Percentiles rank a stretch among this genome's conserved stretches.
Evolutionary conservation across 805 yeast species (phyloP).

Genomic region (Sporopachydermia quercuum): DNA sequence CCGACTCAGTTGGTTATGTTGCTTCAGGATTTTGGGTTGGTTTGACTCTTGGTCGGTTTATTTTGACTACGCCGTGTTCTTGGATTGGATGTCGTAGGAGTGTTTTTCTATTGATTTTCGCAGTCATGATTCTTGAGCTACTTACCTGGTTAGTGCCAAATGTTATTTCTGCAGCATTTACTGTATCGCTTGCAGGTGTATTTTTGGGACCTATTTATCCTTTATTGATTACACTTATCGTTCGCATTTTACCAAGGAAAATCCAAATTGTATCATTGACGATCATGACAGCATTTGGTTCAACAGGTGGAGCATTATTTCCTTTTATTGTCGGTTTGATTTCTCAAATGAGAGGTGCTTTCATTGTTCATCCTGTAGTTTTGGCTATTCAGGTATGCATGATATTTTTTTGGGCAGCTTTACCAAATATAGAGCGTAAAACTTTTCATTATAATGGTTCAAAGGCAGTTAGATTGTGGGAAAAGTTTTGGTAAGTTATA

Average conservation of each 20-base stretch:
- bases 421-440: constrained; percentile 28
- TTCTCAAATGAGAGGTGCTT: constrained; percentile 30
- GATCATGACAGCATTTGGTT: constrained; percentile 39
- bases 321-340: constrained; percentile 39
- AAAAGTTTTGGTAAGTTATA: background rate
- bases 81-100: constrained; percentile 20
- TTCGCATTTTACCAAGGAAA: constrained; percentile 33
- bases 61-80: constrained; percentile 16
- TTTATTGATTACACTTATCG: constrained; percentile 30
- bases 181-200: constrained; percentile 36
- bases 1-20: constrained; percentile 38
- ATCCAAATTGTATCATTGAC: constrained; percentile 36
- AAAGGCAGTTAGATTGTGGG: background rate
- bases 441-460: background rate
- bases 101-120: constrained; percentile 20
- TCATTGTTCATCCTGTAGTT: constrained; percentile 33
- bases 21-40: constrained; percentile 67
- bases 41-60: constrained; percentile 45
- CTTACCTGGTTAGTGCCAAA: constrained; percentile 35
- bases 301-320: constrained; percentile 41
- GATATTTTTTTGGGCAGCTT: constrained; percentile 23
- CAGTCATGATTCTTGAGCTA: constrained; percentile 24
- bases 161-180: constrained; percentile 29
- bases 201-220: constrained; percentile 64
- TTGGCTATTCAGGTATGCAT: constrained; percentile 23